Evolutionary conservation across 1,284 basidiomycete species (phyloP).

Genomic region (Sphaerobolus stellatus): DNA sequence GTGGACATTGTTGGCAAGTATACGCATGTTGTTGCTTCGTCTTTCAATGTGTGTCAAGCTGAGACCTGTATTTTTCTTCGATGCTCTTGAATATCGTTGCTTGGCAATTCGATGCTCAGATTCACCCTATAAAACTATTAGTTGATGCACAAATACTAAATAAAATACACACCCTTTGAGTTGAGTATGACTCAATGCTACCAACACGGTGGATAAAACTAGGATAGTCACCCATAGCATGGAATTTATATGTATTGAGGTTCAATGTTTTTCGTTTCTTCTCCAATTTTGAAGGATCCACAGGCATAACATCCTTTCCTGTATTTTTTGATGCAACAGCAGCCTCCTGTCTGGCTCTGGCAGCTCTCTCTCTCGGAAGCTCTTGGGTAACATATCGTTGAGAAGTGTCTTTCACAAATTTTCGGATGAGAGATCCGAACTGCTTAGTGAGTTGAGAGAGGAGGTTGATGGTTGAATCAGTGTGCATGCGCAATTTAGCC

Average conservation of each 20-base stretch:
- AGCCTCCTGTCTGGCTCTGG: slow-evolving; percentile 16
- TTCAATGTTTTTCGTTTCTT: neutral
- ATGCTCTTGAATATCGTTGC: slow-evolving; percentile 29
- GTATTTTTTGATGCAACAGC: neutral
- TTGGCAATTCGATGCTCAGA: slow-evolving; percentile 36
- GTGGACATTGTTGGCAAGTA: neutral
- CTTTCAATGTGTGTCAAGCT: slow-evolving; percentile 29
- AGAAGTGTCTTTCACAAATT: slow-evolving; percentile 23
- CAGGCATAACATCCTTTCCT: too few relatives aligned
- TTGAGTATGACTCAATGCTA: slow-evolving; percentile 37
- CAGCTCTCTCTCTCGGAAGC: slow-evolving; percentile 24
- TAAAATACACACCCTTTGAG: slow-evolving; percentile 29
- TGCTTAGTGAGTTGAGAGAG: slow-evolving; percentile 22
- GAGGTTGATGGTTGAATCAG: slow-evolving; percentile 22
- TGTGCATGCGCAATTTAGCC: slow-evolving; percentile 35
- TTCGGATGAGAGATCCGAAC: slow-evolving; percentile 21
- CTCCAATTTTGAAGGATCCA: neutral
- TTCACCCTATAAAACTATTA: slow-evolving; percentile 38
- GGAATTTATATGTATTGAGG: slow-evolving; percentile 34
- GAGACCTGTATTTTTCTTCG: slow-evolving; percentile 25
- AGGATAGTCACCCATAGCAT: slow-evolving; percentile 33
- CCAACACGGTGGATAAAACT: slow-evolving; percentile 28
- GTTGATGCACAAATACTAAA: slow-evolving; percentile 16
- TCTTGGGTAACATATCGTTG: slow-evolving; percentile 26
- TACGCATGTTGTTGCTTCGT: slow-evolving; percentile 11